These are phyloP conservation scores for Biscutella laevigata DNA, from an alignment of 441 rosid species.

Conservation along the genomic window DNA sequence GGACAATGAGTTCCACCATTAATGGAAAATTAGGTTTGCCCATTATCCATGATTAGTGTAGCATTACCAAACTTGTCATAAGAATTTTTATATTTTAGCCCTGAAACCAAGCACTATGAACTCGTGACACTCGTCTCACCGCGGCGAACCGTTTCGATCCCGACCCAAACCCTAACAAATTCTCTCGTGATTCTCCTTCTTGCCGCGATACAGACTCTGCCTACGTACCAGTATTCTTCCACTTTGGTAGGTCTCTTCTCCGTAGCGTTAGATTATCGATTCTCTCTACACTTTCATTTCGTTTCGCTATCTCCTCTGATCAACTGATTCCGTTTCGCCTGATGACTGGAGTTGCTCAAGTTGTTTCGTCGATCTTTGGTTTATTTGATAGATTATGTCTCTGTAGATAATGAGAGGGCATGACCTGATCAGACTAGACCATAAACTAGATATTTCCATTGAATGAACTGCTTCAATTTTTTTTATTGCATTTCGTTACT, in stretches of 20 bases:
- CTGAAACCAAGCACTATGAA: conserved; percentile 15
- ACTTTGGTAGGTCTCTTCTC: conserved; percentile 8
- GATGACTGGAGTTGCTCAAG: conserved; percentile 7
- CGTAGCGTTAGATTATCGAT: neutral
- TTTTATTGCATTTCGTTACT: conserved; percentile 4
- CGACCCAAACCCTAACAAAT: conserved; percentile 17
- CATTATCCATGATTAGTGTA: too few species aligned
- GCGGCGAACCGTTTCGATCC: conserved; percentile 25
- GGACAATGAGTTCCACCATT: too few species aligned
- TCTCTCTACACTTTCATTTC: neutral
- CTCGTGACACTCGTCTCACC: conserved; percentile 7
- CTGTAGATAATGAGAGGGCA: neutral
- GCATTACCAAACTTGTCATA: too few species aligned
- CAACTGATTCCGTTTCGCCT: neutral
- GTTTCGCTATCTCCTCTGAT: neutral
- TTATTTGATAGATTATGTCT: neutral
- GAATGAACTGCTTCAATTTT: neutral
- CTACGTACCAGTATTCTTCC: neutral
- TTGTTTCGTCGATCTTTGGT: conserved; percentile 10
- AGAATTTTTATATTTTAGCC: neutral
- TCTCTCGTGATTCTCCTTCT: neutral
- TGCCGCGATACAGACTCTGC: neutral
- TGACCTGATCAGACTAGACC: neutral
- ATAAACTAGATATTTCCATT: neutral
- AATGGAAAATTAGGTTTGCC: too few species aligned